These are phyloP conservation scores for Curvularia sp. DNA, from an alignment of 2,329 filamentous ascomycete genomes.

Conservation along the genomic window DNA sequence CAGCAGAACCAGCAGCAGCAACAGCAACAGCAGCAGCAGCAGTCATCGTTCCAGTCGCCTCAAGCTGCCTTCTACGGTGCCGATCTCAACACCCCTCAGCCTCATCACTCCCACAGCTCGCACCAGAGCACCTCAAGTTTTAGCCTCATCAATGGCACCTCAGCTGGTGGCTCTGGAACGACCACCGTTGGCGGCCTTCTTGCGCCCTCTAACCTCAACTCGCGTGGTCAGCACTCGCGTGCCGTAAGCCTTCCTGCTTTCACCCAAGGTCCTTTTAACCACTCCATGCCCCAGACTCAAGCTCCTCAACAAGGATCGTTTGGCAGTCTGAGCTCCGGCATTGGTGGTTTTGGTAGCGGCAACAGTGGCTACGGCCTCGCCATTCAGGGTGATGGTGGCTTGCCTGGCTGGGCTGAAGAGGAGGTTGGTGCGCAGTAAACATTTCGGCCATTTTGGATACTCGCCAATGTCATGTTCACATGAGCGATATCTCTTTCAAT, in stretches of 20 bases:
- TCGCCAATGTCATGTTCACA: conserved; percentile 23
- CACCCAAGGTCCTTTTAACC: conserved; percentile 64
- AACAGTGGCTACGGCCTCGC: conserved; percentile 66
- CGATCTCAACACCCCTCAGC: conserved; percentile 67
- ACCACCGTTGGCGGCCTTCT: conserved; percentile 79
- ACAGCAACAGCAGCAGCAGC: conserved; percentile 40
- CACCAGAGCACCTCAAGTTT: conserved; percentile 61
- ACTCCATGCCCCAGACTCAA: conserved; percentile 49
- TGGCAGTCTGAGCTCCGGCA: conserved; percentile 64
- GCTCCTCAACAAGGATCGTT: conserved; percentile 57
- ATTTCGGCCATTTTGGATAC: background rate
- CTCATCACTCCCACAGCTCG: conserved; percentile 66
- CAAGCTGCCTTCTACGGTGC: conserved; percentile 80
- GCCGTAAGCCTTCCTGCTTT: conserved; percentile 87
- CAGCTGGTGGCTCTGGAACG: conserved; percentile 58
- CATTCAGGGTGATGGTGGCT: conserved; percentile 63
- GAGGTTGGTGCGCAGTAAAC: conserved; percentile 63
- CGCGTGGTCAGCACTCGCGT: conserved; percentile 71
- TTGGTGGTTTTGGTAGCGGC: conserved; percentile 62
- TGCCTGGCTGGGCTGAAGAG: conserved; percentile 70
- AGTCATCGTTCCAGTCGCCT: conserved; percentile 74
- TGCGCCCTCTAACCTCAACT: conserved; percentile 69
- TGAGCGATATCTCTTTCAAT: conserved; percentile 41
- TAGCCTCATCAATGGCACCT: conserved; percentile 55
- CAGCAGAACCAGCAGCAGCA: conserved; percentile 35